Evolutionary conservation across 495 filamentous ascomycete species (phyloP).

Genomic region (Aspergillus sparsus): DNA sequence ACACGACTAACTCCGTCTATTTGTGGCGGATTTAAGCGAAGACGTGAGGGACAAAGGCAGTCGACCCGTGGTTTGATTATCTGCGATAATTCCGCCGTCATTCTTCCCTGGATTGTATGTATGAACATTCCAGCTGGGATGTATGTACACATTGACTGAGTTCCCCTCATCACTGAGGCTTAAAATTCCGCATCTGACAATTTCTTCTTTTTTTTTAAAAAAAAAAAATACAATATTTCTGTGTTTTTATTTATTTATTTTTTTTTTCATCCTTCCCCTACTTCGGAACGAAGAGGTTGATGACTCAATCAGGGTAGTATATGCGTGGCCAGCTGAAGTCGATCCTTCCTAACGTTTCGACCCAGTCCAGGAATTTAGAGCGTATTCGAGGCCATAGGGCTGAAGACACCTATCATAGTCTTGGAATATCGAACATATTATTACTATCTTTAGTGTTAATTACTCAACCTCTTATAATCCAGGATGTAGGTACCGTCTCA

Average conservation of each 20-base stretch:
- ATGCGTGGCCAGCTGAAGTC: too few species aligned
- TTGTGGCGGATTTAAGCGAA: conserved; percentile 1
- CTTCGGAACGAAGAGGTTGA: too few species aligned
- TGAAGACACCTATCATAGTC: too few species aligned
- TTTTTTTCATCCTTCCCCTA: too few species aligned
- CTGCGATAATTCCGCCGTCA: conserved; percentile 4
- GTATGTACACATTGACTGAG: not conserved
- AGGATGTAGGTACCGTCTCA: not conserved
- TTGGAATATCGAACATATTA: too few species aligned
- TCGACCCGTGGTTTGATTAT: not conserved
- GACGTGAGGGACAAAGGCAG: not conserved
- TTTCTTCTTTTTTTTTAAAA: not conserved
- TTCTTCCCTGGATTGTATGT: conserved; percentile 10
- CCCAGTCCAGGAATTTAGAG: too few species aligned
- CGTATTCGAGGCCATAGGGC: too few species aligned
- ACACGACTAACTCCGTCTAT: not conserved
- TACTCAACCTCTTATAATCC: not conserved
- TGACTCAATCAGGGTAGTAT: too few species aligned
- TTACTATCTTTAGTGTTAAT: too few species aligned
- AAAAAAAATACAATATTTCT: not conserved
- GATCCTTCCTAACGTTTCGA: too few species aligned
- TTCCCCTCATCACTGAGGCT: conserved; percentile 5
- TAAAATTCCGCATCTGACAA: conserved; percentile 10
- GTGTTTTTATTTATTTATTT: not conserved
- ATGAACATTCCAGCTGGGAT: conserved; percentile 9